Evolutionary conservation across 306 rosid genomes (phyloP), one percentile per base, ranked within the genome.

Genomic region (Rosa persica): DNA sequence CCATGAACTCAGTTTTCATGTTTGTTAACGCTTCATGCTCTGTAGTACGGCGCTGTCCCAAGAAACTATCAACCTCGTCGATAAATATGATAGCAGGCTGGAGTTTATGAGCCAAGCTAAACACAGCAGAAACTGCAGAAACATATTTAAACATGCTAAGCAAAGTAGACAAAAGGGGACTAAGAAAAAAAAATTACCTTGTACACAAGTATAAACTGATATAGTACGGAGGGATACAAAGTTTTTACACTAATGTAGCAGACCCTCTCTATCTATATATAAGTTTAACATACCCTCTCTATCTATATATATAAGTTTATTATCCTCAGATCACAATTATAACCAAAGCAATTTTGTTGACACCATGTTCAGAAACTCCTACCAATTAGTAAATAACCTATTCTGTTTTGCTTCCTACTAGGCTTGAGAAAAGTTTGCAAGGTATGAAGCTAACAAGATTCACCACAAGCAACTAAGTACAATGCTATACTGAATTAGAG

Each of bases 1-100:
- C 90, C 99, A 96, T 96, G 84, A 96, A 96, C 86, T 96, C 99
- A 34, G 99, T 96, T 86, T 96, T 96, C 98, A 96, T 96, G 88
- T 91, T 96, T 57, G 94, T 88, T 73, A 91, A 64, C 62, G 98
- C 98, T 84, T 96, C 99, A n/a, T 96, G 98, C 87, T 96, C 99
- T 44, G 99, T 55, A 51, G 86, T 83, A 30, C 97, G 97, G 4
- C 99, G 97, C 84, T 96, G 98, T 64, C 99, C 99, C 90, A 96
- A 87, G 75, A 96, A 96, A 81, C 99, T 96, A 88, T 96, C 99
- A 9, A 96, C 99, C 85, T 96, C 99, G 55, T 96, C 99, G 40
- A 96, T 96, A 86, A 96, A 96, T 72, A 96, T 96, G 78, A 96
- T 96, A 73, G 99, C 93, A 77, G 99, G 99, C 86, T 96, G 97